Evolutionary conservation across 2,329 filamentous ascomycete genomes (phyloP).

Genomic region (Neopestalotiopsis sp.): DNA sequence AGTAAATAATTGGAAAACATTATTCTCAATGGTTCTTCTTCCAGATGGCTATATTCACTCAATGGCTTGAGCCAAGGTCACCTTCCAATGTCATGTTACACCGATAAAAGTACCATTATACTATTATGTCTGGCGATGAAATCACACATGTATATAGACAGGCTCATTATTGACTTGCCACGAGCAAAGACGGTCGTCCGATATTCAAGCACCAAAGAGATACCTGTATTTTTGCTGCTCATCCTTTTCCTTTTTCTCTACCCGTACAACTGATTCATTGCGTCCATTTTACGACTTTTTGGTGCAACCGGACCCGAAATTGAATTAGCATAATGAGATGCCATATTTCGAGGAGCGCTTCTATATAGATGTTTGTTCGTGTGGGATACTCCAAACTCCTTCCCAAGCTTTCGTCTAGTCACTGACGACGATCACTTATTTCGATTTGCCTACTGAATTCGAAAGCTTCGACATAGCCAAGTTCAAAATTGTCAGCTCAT

Average conservation of each 20-base stretch:
- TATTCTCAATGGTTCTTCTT: not conserved
- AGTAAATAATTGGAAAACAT: not conserved
- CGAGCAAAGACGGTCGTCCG: too few relatives aligned
- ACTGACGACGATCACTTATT: too few relatives aligned
- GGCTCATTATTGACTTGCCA: too few relatives aligned
- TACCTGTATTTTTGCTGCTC: not conserved
- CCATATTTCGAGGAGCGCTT: too few relatives aligned
- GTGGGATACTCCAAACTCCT: too few relatives aligned
- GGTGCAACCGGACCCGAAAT: not conserved
- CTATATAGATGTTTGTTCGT: too few relatives aligned
- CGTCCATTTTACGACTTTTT: not conserved
- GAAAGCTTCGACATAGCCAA: too few relatives aligned
- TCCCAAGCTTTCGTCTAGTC: too few relatives aligned
- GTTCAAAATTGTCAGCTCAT: not conserved
- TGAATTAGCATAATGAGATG: not conserved
- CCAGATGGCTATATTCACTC: not conserved
- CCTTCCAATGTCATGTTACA: not conserved
- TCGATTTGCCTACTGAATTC: too few relatives aligned
- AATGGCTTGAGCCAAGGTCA: not conserved
- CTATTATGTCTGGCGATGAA: too few relatives aligned
- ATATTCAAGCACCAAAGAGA: too few relatives aligned
- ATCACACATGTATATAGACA: too few relatives aligned
- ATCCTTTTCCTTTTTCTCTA: not conserved
- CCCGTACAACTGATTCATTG: not conserved
- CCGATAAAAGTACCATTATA: not conserved